Base-by-base conservation (phyloP, 2,329 filamentous ascomycete species). In the Aspergillus sergii region DNA sequence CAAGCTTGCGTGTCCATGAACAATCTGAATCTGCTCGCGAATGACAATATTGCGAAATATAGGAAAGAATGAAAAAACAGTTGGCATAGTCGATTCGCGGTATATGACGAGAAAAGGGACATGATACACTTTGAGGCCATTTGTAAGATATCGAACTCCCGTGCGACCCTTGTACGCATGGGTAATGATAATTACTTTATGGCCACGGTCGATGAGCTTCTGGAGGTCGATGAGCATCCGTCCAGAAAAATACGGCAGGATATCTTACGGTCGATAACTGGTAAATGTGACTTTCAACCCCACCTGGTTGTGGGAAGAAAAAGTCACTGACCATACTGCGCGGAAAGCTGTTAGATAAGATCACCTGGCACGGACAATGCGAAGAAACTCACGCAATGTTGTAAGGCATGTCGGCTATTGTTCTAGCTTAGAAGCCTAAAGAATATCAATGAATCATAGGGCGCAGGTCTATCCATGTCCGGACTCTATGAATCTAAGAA, bases 221-320 rank as follows among this genome's bases (percentile, higher is more conserved):
- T 88, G 69, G 23, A 45, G 23, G 41, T 51, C 57, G 51, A 68
- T 66, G 30, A 61, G 64, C 9, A 46, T 50, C 53, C 43, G n/a
- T 19, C 23, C 56, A 41, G n/a, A 12, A 19, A 57, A 26, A 56
- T 21, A 23, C 41, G 60, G 46, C 19, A 26, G 64, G 39, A 28
- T 34, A 51, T 36, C 81, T 65, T 78, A 87, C 85, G 62, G 91
- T 92, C 36, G 94, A 95, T 46, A 99, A 85, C 79, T 99, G 95
- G 82, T 99, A 99, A 72, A 99, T 98, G 80, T 99, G 95, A 79
- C 93, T 96, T 82, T 99, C 95, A 68, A 99, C 89, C 72, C 95
- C 95, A 75, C 95, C 86, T 58, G 95, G 94, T 75, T 98, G 94
- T 16, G 95, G 95, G 76, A 96, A 99, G 89, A 99, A 99, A 86